phyloP scores from a whole-genome alignment of 306 rosid species.

The Dalbergia cochinchinensis region DNA sequence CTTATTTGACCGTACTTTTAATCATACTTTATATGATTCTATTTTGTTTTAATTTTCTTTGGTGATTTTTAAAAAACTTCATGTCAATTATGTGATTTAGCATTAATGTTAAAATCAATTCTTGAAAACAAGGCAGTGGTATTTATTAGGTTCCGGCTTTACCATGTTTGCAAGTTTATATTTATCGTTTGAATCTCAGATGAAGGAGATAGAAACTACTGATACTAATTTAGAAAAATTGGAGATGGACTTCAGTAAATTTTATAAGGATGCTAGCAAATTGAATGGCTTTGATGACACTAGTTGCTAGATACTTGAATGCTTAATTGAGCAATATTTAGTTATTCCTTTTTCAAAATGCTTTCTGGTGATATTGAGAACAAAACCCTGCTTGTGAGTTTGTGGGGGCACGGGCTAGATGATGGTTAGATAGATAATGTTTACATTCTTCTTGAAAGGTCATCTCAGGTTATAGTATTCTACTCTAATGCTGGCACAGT shows the following conservation, averaged over 20 bases:
- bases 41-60: conserved; percentile 6
- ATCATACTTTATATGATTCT: conserved; percentile 16
- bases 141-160: conserved; percentile 24
- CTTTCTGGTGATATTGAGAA: background rate
- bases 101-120: conserved; percentile 3
- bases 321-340: background rate
- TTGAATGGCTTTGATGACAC: conserved; percentile 4
- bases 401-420: background rate
- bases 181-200: conserved; percentile 16
- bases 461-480: conserved; percentile 11
- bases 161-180: conserved; percentile 14
- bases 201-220: conserved; percentile 12
- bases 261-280: conserved; percentile 16
- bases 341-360: background rate
- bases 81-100: background rate
- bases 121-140: background rate
- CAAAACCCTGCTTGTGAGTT: background rate
- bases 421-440: background rate
- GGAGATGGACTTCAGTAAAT: conserved; percentile 12
- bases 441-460: conserved; percentile 12
- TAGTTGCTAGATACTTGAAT: conserved; percentile 18
- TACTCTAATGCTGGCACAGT: background rate
- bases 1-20: background rate
- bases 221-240: conserved; percentile 20
- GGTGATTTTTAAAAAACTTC: background rate